Evolutionary conservation across 2,329 filamentous ascomycete species (phyloP), one percentile per base, ranked within the genome.

Genomic region (Eurotiales sp.): DNA sequence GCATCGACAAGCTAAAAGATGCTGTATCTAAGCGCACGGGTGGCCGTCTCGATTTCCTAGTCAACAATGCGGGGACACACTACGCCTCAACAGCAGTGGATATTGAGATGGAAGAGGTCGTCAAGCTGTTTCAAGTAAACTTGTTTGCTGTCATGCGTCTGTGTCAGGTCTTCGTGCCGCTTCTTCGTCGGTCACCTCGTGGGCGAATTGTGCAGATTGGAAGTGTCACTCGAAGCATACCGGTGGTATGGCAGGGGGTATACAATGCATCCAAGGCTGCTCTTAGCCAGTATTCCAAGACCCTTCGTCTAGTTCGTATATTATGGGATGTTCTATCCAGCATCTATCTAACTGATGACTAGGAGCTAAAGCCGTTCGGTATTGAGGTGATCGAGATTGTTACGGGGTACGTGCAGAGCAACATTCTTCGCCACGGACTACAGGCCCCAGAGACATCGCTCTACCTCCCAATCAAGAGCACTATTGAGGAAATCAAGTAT

Each of bases 201-300:
- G 36, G 36, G 7, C 56, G 48, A 10, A 59, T 59, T 36, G 57
- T 58, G 49, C 57, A 59, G 43, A 56, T 59, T 36, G 56, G 54
- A 14, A 59, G 57, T 11, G 57, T 59, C 19, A 59, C 57, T 3
- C 46, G 57, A 29, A 25, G 25, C 25, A 21, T 49, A 34, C 46
- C 46, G 8, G 46, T 32, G 22, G 46, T 49, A 34, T 49, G 46
- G 46, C 46, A 49, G 32, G 46, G 17, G 14, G 23, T 27, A 7
- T 49, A 49, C 21, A 49, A 49, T 21, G 46, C 46, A 12, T 49
- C 46, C 10, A 49, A 49, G 22, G 46, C 46, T 21, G 46, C 46
- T 3, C 40, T 49, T 17, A 49, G 46, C 19, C 46, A 49, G 17
- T 46, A 27, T 46, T 21, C 43, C 10, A 46, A 46, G 15, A 46